Percentiles rank a stretch among this genome's conserved stretches.
These are phyloP conservation scores for Antrodiella citrinella DNA, from an alignment of 768 basidiomycete genomes.

Conservation along the genomic window DNA sequence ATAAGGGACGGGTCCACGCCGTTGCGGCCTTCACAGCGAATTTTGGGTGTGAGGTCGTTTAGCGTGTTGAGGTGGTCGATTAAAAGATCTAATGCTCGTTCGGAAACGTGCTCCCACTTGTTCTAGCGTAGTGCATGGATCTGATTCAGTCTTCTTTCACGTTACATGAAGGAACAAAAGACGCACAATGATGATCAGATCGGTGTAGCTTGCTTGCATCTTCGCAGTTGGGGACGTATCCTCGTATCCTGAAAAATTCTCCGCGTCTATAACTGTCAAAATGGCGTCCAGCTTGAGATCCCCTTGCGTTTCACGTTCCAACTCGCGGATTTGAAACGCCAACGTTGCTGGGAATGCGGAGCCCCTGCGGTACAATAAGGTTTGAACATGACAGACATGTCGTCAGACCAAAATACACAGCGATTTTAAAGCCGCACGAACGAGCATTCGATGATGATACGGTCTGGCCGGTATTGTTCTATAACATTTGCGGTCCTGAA, in stretches of 20 bases:
- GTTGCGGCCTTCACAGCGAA: slow-evolving; percentile 53
- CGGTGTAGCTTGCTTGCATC: slow-evolving; percentile 94
- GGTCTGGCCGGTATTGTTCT: slow-evolving; percentile 82
- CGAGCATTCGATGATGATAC: slow-evolving; percentile 96
- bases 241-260: slow-evolving; percentile 90
- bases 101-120: slow-evolving; percentile 84
- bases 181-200: slow-evolving; percentile 77
- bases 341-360: slow-evolving; percentile 94
- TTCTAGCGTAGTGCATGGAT: slow-evolving; percentile 38
- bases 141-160: neutral
- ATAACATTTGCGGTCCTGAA: neutral
- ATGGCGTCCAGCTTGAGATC: slow-evolving; percentile 85
- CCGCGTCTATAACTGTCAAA: slow-evolving; percentile 84
- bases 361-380: slow-evolving; percentile 43
- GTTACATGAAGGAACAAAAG: neutral
- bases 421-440: slow-evolving; percentile 29
- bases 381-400: neutral
- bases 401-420: neutral
- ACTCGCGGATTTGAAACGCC: slow-evolving; percentile 87
- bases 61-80: slow-evolving; percentile 83
- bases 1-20: slow-evolving; percentile 74
- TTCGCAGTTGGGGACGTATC: slow-evolving; percentile 87
- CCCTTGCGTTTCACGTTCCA: slow-evolving; percentile 69
- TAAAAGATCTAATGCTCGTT: slow-evolving; percentile 71
- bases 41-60: slow-evolving; percentile 85